phyloP scores from a whole-genome alignment of 225 moss, liverwort and hornwort species.

The Thuidium tamariscinum region DNA sequence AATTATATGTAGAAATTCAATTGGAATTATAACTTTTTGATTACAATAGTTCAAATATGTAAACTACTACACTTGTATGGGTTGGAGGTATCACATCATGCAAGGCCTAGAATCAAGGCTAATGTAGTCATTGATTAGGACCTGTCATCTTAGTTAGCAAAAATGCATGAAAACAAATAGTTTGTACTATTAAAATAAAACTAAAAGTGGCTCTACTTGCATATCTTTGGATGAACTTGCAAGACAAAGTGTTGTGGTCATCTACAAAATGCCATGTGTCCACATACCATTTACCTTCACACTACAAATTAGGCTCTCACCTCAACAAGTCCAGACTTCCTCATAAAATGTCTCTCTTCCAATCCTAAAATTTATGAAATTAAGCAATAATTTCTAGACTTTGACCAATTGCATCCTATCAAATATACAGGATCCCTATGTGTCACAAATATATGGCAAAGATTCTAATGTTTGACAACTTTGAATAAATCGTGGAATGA shows the following conservation, averaged over 20 bases:
- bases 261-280: rapidly evolving
- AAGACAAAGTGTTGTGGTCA: rapidly evolving
- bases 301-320: no score
- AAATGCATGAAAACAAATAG: not conserved
- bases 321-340: no score
- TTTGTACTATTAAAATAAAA: not conserved
- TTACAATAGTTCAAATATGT: rapidly evolving
- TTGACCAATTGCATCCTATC: not conserved
- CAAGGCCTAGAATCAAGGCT: rapidly evolving
- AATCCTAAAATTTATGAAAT: not conserved
- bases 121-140: rapidly evolving
- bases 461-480: rapidly evolving
- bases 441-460: not conserved
- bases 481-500: no score
- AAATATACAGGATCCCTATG: rapidly evolving
- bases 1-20: not conserved
- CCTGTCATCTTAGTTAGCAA: rapidly evolving
- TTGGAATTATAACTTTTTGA: rapidly evolving
- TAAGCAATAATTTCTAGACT: not conserved
- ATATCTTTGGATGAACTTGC: rapidly evolving
- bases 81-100: rapidly evolving
- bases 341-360: no score
- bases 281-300: no score
- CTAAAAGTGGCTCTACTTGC: not conserved
- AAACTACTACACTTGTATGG: rapidly evolving